A percentile compares a stretch with the other conserved stretches of the same genome.
These are phyloP conservation scores for Mycocalia duriaeana DNA, from an alignment of 1,284 basidiomycete species.

Conservation along the genomic window DNA sequence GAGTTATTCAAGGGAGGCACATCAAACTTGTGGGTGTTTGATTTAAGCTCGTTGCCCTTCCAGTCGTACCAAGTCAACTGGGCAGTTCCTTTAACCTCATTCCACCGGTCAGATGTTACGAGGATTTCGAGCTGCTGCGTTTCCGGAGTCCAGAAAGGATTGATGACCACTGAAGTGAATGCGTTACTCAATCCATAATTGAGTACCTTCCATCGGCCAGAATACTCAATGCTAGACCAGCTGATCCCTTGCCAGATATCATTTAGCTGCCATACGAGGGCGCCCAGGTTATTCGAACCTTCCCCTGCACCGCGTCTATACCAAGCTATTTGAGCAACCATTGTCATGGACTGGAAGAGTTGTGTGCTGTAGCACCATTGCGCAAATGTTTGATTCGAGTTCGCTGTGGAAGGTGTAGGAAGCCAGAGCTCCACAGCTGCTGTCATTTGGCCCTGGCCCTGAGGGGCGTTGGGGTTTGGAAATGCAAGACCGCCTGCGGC, in stretches of 20 bases:
- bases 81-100: constrained; percentile 40
- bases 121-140: constrained; percentile 46
- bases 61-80: constrained; percentile 59
- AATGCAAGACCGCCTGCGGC: constrained; percentile 51
- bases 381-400: constrained; percentile 54
- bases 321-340: constrained; percentile 55
- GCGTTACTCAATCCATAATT: constrained; percentile 46
- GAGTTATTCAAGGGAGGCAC: constrained; percentile 50
- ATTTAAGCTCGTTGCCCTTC: constrained; percentile 38
- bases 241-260: constrained; percentile 64
- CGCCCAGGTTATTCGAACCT: constrained; percentile 56
- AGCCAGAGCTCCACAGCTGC: constrained; percentile 49
- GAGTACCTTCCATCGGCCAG: constrained; percentile 59
- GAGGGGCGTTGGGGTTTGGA: constrained; percentile 52
- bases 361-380: constrained; percentile 62
- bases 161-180: constrained; percentile 47
- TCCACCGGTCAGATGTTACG: constrained; percentile 49
- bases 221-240: constrained; percentile 59
- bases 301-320: constrained; percentile 54
- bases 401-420: constrained; percentile 42
- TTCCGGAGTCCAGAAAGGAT: constrained; percentile 49
- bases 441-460: constrained; percentile 54
- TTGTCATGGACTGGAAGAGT: constrained; percentile 53
- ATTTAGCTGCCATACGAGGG: constrained; percentile 62
- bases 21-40: constrained; percentile 34